These are phyloP conservation scores for Penicillium sp. DNA, from an alignment of 2,329 filamentous ascomycete genomes.

Conservation along the genomic window DNA sequence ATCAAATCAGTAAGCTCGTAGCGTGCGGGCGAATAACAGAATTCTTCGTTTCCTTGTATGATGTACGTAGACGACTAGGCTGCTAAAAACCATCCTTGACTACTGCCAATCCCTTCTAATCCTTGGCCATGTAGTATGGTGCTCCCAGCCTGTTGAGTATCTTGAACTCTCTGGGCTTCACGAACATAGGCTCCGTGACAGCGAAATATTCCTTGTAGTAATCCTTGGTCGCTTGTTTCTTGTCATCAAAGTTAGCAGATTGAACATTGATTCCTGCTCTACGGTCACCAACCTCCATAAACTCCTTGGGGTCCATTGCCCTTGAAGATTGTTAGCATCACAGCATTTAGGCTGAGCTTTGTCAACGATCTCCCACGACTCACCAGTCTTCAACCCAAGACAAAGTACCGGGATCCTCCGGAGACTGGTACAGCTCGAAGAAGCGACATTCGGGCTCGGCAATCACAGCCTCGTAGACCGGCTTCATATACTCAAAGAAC, in stretches of 20 bases:
- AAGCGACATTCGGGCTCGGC: constrained; percentile 49
- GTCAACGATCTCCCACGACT: neutral
- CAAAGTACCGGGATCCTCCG: constrained; percentile 40
- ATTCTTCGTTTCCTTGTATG: neutral
- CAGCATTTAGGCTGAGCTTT: neutral
- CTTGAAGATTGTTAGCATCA: neutral
- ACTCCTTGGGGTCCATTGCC: constrained; percentile 14
- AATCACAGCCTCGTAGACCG: constrained; percentile 43
- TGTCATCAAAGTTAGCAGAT: neutral
- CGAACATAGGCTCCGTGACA: constrained; percentile 42
- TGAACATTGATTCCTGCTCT: neutral
- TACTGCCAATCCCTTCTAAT: neutral
- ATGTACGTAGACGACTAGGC: neutral
- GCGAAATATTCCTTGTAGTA: constrained; percentile 47
- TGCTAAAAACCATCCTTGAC: neutral
- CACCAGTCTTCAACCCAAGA: constrained; percentile 48
- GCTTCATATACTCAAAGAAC: constrained; percentile 40
- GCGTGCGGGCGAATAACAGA: constrained; percentile 1
- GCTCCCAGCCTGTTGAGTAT: constrained; percentile 31
- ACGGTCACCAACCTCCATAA: constrained; percentile 22
- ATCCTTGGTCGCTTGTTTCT: constrained; percentile 42
- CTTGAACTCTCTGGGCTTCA: constrained; percentile 41
- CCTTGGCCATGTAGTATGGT: constrained; percentile 11
- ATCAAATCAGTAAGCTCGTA: constrained; percentile 7
- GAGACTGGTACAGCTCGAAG: constrained; percentile 46